These are phyloP conservation scores for Juglanconis oblonga DNA, from an alignment of 2,329 filamentous ascomycete species.

Conservation along the genomic window DNA sequence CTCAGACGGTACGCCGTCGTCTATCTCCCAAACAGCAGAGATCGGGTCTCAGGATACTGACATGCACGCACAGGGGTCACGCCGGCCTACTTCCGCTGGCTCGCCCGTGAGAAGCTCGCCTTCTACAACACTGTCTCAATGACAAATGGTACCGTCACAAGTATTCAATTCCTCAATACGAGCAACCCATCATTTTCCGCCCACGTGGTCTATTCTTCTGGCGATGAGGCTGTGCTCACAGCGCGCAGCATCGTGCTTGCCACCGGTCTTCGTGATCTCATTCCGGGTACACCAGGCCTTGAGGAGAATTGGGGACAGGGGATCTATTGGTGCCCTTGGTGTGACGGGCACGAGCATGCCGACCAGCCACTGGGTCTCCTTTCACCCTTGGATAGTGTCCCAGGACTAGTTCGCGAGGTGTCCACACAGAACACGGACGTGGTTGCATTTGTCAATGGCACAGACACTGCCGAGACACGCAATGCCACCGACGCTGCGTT, in stretches of 20 bases:
- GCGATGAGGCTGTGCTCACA: constrained; percentile 31
- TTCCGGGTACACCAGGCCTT: constrained; percentile 54
- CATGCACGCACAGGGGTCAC: constrained; percentile 41
- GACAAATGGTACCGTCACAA: constrained; percentile 31
- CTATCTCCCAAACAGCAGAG: background rate
- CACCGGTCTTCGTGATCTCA: constrained; percentile 53
- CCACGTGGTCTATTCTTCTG: constrained; percentile 29
- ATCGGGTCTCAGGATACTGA: background rate
- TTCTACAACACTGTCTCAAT: constrained; percentile 50
- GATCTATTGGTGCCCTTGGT: constrained; percentile 65
- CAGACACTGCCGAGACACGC: constrained; percentile 44
- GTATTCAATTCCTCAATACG: background rate
- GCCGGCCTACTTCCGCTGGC: constrained; percentile 51
- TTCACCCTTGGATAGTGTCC: constrained; percentile 39
- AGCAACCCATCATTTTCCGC: constrained; percentile 46
- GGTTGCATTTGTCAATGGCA: constrained; percentile 58
- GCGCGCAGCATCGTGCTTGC: constrained; percentile 56
- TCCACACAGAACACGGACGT: constrained; percentile 53
- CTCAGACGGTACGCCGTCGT: constrained; percentile 47
- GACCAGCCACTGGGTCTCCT: constrained; percentile 57
- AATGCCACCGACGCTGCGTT: constrained; percentile 35
- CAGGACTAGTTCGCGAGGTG: constrained; percentile 48
- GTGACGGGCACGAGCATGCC: constrained; percentile 60
- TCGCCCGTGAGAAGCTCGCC: constrained; percentile 50
- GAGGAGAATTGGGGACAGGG: constrained; percentile 55